phyloP scores from a whole-genome alignment of 257 asterid genomes.

The Datura wrightii region DNA sequence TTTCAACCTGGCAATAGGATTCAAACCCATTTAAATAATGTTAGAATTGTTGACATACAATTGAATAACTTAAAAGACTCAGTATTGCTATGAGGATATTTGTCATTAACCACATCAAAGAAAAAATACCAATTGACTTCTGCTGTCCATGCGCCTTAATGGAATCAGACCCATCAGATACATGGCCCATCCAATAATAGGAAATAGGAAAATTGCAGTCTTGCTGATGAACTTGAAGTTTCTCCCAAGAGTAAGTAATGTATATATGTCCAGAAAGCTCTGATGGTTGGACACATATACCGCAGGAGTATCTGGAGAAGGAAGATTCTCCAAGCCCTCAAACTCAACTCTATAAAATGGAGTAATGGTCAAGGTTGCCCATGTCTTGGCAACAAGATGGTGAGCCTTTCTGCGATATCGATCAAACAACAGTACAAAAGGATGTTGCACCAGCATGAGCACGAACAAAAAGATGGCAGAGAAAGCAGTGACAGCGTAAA shows the following conservation, averaged over 20 bases:
- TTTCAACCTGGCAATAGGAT: neutral
- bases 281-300: slow-evolving; percentile 96
- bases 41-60: neutral
- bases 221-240: slow-evolving; percentile 97
- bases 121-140: slow-evolving; percentile 81
- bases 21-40: slow-evolving; percentile 10
- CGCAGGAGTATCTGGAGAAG: slow-evolving; percentile 72
- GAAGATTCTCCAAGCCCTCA: slow-evolving; percentile 81
- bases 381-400: slow-evolving; percentile 70
- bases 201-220: slow-evolving; percentile 86
- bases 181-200: slow-evolving; percentile 99
- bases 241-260: slow-evolving; percentile 88
- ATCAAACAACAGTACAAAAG: slow-evolving; percentile 79
- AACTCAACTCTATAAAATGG: slow-evolving; percentile 78
- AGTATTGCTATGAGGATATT: slow-evolving; percentile 2
- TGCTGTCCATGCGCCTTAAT: slow-evolving; percentile 93
- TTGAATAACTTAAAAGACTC: neutral
- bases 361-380: slow-evolving; percentile 73
- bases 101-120: slow-evolving; percentile 29
- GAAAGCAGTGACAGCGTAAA: slow-evolving; percentile 69
- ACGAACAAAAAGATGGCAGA: slow-evolving; percentile 68
- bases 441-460: slow-evolving; percentile 84
- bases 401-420: slow-evolving; percentile 81
- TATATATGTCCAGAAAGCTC: slow-evolving; percentile 90
- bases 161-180: slow-evolving; percentile 93